Base-by-base conservation (phyloP, 495 filamentous ascomycete species). In the Podospora appendiculata region DNA sequence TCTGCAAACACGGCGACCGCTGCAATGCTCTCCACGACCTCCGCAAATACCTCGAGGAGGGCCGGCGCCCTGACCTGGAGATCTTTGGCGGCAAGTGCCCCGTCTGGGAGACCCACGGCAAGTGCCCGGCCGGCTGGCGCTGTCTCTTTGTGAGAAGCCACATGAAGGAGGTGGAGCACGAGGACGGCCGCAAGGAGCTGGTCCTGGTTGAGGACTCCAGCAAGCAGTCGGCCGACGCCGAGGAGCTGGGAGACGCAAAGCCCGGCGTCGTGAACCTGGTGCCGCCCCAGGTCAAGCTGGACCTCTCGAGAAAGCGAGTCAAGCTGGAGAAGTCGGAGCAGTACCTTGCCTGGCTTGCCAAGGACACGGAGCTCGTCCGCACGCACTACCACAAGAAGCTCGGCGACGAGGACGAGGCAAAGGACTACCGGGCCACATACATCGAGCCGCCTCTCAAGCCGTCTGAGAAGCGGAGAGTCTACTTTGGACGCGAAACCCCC, bases 401-500 rank as follows among this genome's bases (percentile, higher is more conserved):
- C 48, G 66, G 69, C 50, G 61, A 62, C 36, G 52, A 61, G n/a
- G 69, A 73, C 34, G 73, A 75, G 18, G 59, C 67, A 38, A 77
- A 84, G 56, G 89, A 95, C 13, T 83, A 87, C 57, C 75, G 87
- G 49, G 93, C 94, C 13, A 76, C 73, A 43, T 97, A 85, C 63
- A 78, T 78, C 13, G 89, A 96, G 52, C 86, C 90, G 19, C 91
- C 94, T 0, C 82, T 95, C 55, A 78, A 85, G 57, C 84, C 92
- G 0, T 95, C 91, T 0, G 93, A 98, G 70, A 98, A 98, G 73
- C 77, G 90, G 47, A 85, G 82, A 53, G 71, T 97, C 47, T 96
- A 97, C 66, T 96, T 96, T 63, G 90, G 91, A 8, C 83, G 84
- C 6, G 91, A 97, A 59, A 97, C 93, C 4, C 91, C 94, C 0